These are phyloP conservation scores for Obelidium mucronatum DNA, from an alignment of 192 early-diverging fungal genomes.

Conservation along the genomic window DNA sequence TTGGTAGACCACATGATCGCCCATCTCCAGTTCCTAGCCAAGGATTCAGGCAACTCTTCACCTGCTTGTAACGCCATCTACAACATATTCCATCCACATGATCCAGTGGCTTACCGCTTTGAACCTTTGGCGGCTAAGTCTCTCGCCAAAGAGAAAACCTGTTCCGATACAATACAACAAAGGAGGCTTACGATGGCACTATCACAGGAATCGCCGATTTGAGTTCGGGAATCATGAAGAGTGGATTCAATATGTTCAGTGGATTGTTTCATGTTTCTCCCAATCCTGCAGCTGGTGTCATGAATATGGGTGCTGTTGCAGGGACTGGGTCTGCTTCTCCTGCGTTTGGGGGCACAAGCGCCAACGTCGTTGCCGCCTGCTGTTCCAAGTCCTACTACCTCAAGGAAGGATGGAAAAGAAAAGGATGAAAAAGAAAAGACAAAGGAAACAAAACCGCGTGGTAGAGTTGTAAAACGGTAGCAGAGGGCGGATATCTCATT, in stretches of 20 bases:
- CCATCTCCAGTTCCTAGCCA: not conserved
- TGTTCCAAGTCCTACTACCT: not conserved
- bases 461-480: no score
- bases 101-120: slow-evolving; percentile 77
- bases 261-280: slow-evolving; percentile 2
- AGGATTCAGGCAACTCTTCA: slow-evolving; percentile 37
- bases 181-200: slow-evolving; percentile 72
- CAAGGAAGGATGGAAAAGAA: not conserved
- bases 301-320: not conserved
- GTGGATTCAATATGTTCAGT: slow-evolving; percentile 68
- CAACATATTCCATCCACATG: slow-evolving; percentile 74
- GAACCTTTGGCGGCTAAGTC: slow-evolving; percentile 73
- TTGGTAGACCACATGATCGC: slow-evolving; percentile 22
- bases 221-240: slow-evolving; percentile 69
- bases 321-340: not conserved
- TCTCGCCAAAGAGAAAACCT: slow-evolving; percentile 70
- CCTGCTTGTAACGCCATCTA: slow-evolving; percentile 78
- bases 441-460: no score
- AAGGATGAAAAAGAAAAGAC: slow-evolving; percentile 12
- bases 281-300: not conserved
- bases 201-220: slow-evolving; percentile 75
- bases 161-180: slow-evolving; percentile 81
- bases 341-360: not conserved
- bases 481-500: no score
- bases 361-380: not conserved